These are phyloP conservation scores for Cadophora sp. DNA, from an alignment of 2,329 filamentous ascomycete genomes.

Conservation along the genomic window DNA sequence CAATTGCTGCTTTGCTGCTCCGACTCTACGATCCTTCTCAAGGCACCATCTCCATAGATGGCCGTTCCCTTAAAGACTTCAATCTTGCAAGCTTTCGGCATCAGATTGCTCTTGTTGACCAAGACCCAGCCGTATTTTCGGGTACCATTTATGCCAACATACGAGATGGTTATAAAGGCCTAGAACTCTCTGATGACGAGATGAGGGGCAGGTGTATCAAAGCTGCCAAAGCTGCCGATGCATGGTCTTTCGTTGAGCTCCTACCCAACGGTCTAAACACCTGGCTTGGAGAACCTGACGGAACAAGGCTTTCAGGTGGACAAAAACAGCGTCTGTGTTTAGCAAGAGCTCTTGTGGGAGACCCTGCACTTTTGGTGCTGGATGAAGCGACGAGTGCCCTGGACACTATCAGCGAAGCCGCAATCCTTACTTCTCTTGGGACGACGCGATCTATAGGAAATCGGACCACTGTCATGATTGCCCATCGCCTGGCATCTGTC, in stretches of 20 bases:
- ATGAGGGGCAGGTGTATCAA: constrained; percentile 32
- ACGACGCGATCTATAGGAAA: constrained; percentile 40
- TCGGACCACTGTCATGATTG: constrained; percentile 50
- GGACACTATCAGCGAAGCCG: constrained; percentile 63
- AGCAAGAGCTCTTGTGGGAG: constrained; percentile 61
- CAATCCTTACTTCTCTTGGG: constrained; percentile 55
- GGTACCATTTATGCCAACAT: constrained; percentile 57
- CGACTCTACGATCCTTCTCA: constrained; percentile 55
- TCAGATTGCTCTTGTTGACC: constrained; percentile 38
- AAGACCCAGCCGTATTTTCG: constrained; percentile 40
- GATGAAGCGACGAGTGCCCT: constrained; percentile 68
- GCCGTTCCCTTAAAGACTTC: constrained; percentile 33
- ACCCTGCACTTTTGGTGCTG: constrained; percentile 63
- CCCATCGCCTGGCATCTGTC: constrained; percentile 51
- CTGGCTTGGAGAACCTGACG: constrained; percentile 57
- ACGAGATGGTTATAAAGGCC: constrained; percentile 50
- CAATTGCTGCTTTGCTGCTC: constrained; percentile 50
- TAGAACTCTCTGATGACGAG: constrained; percentile 27
- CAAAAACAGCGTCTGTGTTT: constrained; percentile 67
- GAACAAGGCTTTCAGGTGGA: constrained; percentile 61
- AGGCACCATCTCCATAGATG: constrained; percentile 49
- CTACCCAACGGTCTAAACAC: constrained; percentile 59
- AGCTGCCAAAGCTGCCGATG: constrained; percentile 65
- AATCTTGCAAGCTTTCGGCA: constrained; percentile 36
- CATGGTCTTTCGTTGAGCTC: constrained; percentile 58